These are phyloP conservation scores for Talaromyces albobiverticillius DNA, from an alignment of 2,329 filamentous ascomycete species.

Conservation along the genomic window DNA sequence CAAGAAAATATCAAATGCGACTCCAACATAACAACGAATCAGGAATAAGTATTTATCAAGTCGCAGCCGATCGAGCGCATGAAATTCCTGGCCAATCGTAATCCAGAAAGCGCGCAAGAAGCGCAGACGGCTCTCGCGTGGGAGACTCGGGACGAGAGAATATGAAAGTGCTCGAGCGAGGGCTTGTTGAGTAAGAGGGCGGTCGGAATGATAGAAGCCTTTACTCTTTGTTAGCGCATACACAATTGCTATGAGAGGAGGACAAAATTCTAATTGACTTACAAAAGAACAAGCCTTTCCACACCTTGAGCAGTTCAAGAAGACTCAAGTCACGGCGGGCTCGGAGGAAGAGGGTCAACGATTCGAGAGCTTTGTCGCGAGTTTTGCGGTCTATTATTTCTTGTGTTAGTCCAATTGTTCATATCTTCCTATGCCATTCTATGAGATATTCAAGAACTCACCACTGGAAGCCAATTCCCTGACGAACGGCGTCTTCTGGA, in stretches of 20 bases:
- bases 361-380: constrained; percentile 72
- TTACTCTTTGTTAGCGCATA: neutral
- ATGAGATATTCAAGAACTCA: constrained; percentile 45
- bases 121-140: constrained; percentile 42
- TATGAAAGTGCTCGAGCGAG: constrained; percentile 74
- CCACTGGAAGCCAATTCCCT: constrained; percentile 81
- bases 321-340: constrained; percentile 60
- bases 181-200: constrained; percentile 78
- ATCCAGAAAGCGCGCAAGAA: constrained; percentile 67
- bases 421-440: neutral
- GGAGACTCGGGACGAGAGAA: constrained; percentile 60
- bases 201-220: constrained; percentile 91
- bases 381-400: constrained; percentile 65
- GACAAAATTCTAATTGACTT: constrained; percentile 22
- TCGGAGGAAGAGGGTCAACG: constrained; percentile 74
- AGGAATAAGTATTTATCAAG: constrained; percentile 93
- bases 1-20: constrained; percentile 56
- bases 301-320: constrained; percentile 79
- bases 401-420: neutral
- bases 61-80: constrained; percentile 67
- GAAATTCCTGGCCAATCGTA: constrained; percentile 68
- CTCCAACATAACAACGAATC: constrained; percentile 72
- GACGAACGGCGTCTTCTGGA: constrained; percentile 66
- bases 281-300: constrained; percentile 92
- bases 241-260: neutral